phyloP scores from a whole-genome alignment of 129 eudicot species.

The Apium graveolens region DNA sequence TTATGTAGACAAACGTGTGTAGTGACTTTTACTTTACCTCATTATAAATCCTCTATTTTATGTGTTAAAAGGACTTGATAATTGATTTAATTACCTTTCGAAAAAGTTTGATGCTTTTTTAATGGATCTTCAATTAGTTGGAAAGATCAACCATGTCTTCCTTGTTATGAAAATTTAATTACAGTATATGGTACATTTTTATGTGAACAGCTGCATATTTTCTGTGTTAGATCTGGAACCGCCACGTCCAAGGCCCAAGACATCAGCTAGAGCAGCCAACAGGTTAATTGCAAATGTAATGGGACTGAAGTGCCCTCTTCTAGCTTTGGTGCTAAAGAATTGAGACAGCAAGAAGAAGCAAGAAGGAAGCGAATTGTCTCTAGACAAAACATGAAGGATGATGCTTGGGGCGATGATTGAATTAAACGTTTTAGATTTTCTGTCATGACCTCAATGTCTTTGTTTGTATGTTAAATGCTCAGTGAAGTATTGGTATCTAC shows the following conservation, averaged over 20 bases:
- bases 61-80: background rate
- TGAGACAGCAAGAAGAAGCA: constrained; percentile 73
- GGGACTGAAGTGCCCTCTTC: constrained; percentile 74
- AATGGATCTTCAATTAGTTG: background rate
- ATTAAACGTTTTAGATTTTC: background rate
- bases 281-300: constrained; percentile 81
- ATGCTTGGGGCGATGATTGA: constrained; percentile 88
- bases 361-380: constrained; percentile 72
- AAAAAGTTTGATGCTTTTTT: background rate
- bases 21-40: background rate
- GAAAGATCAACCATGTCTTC: background rate
- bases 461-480: background rate
- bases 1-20: background rate
- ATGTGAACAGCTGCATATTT: background rate
- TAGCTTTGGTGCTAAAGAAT: constrained; percentile 51
- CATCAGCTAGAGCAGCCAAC: constrained; percentile 90
- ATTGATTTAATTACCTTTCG: background rate
- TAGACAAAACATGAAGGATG: constrained; percentile 65
- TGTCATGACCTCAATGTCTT: background rate
- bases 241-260: constrained; percentile 74
- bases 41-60: background rate
- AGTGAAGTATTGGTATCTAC: background rate
- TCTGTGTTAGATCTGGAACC: constrained; percentile 73
- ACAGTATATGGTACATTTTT: background rate
- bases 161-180: background rate